Evolutionary conservation across 768 basidiomycete genomes (phyloP).

Genomic region (Cantharellus anzutake): DNA sequence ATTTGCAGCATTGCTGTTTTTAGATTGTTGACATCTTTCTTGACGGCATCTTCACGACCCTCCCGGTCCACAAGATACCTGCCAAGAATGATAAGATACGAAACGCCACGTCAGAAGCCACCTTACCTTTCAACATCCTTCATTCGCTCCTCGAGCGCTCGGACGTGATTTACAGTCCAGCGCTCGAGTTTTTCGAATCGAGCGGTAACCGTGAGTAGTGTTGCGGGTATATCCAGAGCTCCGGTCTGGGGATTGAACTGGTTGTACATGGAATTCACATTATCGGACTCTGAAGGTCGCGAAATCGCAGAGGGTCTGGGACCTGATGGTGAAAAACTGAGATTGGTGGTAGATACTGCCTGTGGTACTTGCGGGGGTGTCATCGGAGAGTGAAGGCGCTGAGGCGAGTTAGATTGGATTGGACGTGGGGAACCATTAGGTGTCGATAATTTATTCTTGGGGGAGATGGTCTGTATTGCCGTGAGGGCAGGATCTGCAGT

Average conservation of each 20-base stretch:
- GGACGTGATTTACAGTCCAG: constrained; percentile 77
- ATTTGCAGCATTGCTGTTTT: too few relatives aligned
- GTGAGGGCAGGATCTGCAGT: constrained; percentile 22
- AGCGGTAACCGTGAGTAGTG: constrained; percentile 52
- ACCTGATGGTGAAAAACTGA: constrained; percentile 20
- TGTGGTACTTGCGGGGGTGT: neutral
- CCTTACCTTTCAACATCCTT: constrained; percentile 68
- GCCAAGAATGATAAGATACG: neutral
- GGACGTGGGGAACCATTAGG: neutral
- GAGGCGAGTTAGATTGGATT: neutral
- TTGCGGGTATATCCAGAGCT: constrained; percentile 52
- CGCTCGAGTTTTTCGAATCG: constrained; percentile 81
- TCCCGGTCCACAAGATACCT: constrained; percentile 8
- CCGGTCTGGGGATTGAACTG: constrained; percentile 48
- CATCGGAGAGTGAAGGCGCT: neutral
- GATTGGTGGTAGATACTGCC: neutral
- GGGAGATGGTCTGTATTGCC: neutral
- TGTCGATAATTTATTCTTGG: neutral
- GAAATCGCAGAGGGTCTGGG: constrained; percentile 3
- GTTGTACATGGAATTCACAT: constrained; percentile 32
- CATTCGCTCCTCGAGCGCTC: constrained; percentile 82
- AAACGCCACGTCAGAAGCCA: neutral
- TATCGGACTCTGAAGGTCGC: constrained; percentile 3
- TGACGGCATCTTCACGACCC: constrained; percentile 6
- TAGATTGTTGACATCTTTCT: neutral